Base-by-base conservation (phyloP, 2,329 filamentous ascomycete species). In the Microascus cirrosus region DNA sequence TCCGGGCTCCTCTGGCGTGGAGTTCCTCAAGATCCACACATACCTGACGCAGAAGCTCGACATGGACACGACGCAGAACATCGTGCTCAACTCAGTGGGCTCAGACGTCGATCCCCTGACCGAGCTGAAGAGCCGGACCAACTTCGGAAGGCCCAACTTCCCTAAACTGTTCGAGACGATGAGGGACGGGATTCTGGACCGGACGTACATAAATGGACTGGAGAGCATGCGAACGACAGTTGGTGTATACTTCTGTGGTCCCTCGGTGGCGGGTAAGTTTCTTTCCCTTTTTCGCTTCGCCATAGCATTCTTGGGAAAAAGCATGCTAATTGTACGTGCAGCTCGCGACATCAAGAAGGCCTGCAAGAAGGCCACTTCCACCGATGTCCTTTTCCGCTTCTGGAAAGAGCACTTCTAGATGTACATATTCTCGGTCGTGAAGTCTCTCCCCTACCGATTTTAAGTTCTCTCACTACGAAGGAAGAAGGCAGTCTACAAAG, bases 231-330 rank as follows among this genome's bases (percentile, higher is more conserved):
- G 84, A 66, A 95, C 90, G 3, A 90, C 93, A 42, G 88, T 99
- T 13, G 94, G 94, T 73, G 93, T 99, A 22, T 99, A 99, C 76
- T 97, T 97, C 73, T 99, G 94, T 71, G 94, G 94, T 60, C 92
- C 92, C 25, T 94, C 89, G 62, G 80, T 79, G 63, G 80, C 80
- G 65, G 80, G 80, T 82, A 71, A 71, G 77, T 74, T n/a, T 6
- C 2, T 42, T n/a, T 42, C 22, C 22, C 45, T 6, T 32, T 25
- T 10, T 39, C 10, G 22, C 42, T 25, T n/a, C 10, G 13, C 18
- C 24, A 24, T 24, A 3, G 3, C 5, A 12, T 42, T 3, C 36
- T 13, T 13, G 22, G n/a, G 11, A 3, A 22, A 22, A 8, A 50
- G 5, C 7, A 20, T 24, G 45, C 45, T 50, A 50, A 50, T 20